phyloP scores from a whole-genome alignment of 1,139 yeast genomes.

The Nadsonia starkeyi-henricii region DNA sequence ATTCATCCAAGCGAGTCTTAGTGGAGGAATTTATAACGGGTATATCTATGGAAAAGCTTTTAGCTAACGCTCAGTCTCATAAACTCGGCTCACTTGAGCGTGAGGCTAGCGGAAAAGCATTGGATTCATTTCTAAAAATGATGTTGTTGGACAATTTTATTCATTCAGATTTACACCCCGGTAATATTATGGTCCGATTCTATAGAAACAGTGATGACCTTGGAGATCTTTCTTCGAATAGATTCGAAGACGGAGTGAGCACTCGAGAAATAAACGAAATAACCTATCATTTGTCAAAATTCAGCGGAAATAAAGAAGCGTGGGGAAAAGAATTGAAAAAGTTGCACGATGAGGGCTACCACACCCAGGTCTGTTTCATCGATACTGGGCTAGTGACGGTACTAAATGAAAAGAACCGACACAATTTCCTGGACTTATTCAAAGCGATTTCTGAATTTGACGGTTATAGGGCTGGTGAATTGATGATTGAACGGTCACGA shows the following conservation, averaged over 20 bases:
- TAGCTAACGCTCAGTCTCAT: conserved; percentile 24
- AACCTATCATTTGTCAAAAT: conserved; percentile 21
- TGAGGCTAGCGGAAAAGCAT: conserved; percentile 71
- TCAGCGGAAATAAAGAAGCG: conserved; percentile 26
- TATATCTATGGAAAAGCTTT: conserved; percentile 60
- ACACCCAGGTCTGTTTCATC: conserved; percentile 78
- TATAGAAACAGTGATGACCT: conserved; percentile 20
- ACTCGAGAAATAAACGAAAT: conserved; percentile 12
- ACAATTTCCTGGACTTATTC: conserved; percentile 79
- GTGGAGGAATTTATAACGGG: conserved; percentile 83
- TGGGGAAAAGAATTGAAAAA: conserved; percentile 39
- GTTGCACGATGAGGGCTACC: conserved; percentile 49
- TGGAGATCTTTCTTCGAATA: conserved; percentile 10
- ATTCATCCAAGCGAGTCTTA: conserved; percentile 57
- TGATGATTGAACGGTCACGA: conserved; percentile 86
- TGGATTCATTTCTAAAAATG: conserved; percentile 89
- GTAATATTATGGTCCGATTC: conserved; percentile 77
- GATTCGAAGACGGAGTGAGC: conserved; percentile 14
- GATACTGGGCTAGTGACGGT: conserved; percentile 93
- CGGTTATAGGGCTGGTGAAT: conserved; percentile 87
- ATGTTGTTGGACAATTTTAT: conserved; percentile 81
- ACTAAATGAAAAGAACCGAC: conserved; percentile 58
- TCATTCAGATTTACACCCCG: conserved; percentile 94
- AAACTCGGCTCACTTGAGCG: conserved; percentile 35
- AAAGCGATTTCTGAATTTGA: conserved; percentile 82